phyloP scores from a whole-genome alignment of 805 yeast genomes.

The Metschnikowia arizonensis region DNA sequence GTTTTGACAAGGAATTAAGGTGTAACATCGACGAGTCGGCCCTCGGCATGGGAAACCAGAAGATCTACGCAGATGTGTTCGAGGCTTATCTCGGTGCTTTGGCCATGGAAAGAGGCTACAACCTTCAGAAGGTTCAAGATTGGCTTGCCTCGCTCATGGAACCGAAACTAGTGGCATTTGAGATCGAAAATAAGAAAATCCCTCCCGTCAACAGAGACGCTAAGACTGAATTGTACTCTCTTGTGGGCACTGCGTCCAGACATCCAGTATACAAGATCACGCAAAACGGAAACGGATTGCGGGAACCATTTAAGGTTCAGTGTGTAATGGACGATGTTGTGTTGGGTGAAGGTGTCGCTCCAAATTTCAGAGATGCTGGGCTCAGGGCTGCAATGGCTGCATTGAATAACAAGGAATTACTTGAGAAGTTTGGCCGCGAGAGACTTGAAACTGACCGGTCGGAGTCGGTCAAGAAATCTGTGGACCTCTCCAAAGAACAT shows the following conservation, averaged over 20 bases:
- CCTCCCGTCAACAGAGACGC: slow-evolving; percentile 58
- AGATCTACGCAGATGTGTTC: slow-evolving; percentile 81
- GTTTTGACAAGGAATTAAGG: slow-evolving; percentile 54
- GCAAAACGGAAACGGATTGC: slow-evolving; percentile 42
- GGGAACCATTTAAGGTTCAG: slow-evolving; percentile 56
- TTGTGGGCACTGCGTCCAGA: slow-evolving; percentile 70
- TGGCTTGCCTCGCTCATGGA: slow-evolving; percentile 55
- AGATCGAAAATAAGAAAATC: slow-evolving; percentile 29
- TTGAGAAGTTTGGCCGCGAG: slow-evolving; percentile 59
- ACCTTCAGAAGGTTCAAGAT: slow-evolving; percentile 44
- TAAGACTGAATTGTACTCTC: slow-evolving; percentile 69
- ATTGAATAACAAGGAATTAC: slow-evolving; percentile 48
- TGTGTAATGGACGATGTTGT: slow-evolving; percentile 63
- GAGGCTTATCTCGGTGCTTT: slow-evolving; percentile 94
- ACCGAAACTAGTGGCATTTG: slow-evolving; percentile 38
- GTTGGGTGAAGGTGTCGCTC: slow-evolving; percentile 70
- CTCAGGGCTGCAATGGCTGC: slow-evolving; percentile 82
- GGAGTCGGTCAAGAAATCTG: slow-evolving; percentile 9
- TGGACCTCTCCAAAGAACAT: neutral
- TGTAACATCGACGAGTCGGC: slow-evolving; percentile 45
- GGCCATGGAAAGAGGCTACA: slow-evolving; percentile 50
- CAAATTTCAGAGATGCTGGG: slow-evolving; percentile 73
- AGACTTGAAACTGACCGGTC: slow-evolving; percentile 36
- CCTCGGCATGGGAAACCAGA: slow-evolving; percentile 53
- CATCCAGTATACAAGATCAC: slow-evolving; percentile 56